phyloP scores from a whole-genome alignment of 2,329 filamentous ascomycete species.

The Claviceps sp. region DNA sequence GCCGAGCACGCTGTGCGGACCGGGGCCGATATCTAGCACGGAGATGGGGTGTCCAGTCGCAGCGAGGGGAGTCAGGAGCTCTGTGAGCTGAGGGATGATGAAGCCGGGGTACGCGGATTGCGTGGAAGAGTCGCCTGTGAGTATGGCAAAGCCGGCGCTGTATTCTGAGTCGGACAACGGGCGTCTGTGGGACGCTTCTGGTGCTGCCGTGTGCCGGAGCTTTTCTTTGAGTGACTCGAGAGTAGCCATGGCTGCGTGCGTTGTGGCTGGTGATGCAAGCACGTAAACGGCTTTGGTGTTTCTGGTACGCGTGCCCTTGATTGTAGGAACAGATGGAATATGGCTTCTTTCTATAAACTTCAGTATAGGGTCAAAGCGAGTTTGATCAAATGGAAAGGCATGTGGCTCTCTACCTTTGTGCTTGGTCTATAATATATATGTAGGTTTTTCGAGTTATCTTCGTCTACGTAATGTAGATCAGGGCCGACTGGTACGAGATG shows the following conservation, averaged over 20 bases:
- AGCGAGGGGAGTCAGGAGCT: conserved; percentile 20
- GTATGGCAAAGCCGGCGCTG: conserved; percentile 30
- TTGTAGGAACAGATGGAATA: too few species aligned
- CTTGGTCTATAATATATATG: too few species aligned
- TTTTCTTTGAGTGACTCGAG: neutral
- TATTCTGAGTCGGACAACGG: conserved; percentile 35
- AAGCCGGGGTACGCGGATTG: conserved; percentile 10
- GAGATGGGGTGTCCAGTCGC: conserved; percentile 30
- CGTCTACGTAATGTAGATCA: too few species aligned
- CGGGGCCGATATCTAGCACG: conserved; percentile 46
- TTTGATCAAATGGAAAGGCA: too few species aligned
- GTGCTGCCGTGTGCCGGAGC: neutral
- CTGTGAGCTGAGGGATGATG: neutral
- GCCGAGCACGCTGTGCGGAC: conserved; percentile 39
- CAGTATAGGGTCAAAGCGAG: too few species aligned
- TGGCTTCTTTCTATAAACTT: too few species aligned
- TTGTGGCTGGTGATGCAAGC: too few species aligned
- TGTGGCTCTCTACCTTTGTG: too few species aligned
- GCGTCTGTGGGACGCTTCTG: conserved; percentile 13
- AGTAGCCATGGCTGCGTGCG: neutral
- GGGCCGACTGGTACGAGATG: too few species aligned
- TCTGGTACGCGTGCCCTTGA: too few species aligned
- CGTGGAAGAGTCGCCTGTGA: conserved; percentile 20
- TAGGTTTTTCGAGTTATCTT: too few species aligned
- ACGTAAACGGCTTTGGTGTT: too few species aligned